These are phyloP conservation scores for Cupressus sempervirens DNA, from an alignment of 75 land plant species.

Conservation along the genomic window DNA sequence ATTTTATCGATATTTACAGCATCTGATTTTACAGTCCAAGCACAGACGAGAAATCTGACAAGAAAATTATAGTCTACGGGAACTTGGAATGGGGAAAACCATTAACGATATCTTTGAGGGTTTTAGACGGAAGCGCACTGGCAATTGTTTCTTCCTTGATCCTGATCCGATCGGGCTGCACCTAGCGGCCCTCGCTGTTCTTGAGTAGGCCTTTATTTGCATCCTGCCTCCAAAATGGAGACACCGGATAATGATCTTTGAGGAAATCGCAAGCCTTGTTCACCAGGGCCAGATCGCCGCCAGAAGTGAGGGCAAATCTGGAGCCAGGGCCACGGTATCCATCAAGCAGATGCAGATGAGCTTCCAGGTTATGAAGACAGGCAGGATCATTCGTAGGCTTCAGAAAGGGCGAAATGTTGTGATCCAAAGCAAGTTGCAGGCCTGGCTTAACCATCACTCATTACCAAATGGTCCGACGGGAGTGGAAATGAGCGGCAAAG, in stretches of 20 bases:
- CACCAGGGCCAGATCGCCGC: slow-evolving; percentile 52
- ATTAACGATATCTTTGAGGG: too few species aligned
- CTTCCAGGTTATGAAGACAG: slow-evolving; percentile 55
- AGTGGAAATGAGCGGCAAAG: too few species aligned
- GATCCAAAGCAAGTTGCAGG: slow-evolving; percentile 42
- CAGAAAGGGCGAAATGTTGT: slow-evolving; percentile 15
- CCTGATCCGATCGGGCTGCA: slow-evolving; percentile 36
- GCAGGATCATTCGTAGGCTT: slow-evolving; percentile 18
- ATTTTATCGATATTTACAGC: too few species aligned
- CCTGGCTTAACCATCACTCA: too few species aligned
- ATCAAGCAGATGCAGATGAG: slow-evolving; percentile 53
- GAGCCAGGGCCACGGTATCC: slow-evolving; percentile 43
- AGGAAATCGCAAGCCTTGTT: slow-evolving; percentile 60
- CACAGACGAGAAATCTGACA: too few species aligned
- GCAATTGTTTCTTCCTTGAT: neutral
- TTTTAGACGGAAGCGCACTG: too few species aligned
- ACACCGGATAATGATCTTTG: slow-evolving; percentile 30
- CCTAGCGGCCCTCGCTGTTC: slow-evolving; percentile 44
- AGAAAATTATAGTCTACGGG: too few species aligned
- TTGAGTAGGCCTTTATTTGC: slow-evolving; percentile 64
- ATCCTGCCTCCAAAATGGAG: slow-evolving; percentile 55
- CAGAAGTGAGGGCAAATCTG: slow-evolving; percentile 19
- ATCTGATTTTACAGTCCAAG: too few species aligned
- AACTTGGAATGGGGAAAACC: too few species aligned
- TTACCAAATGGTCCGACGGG: too few species aligned